A percentile compares a stretch with the other conserved stretches of the same genome.
Conservation (phyloP, 495 filamentous ascomycete species). For the Trichoderma asperelloides region DNA sequence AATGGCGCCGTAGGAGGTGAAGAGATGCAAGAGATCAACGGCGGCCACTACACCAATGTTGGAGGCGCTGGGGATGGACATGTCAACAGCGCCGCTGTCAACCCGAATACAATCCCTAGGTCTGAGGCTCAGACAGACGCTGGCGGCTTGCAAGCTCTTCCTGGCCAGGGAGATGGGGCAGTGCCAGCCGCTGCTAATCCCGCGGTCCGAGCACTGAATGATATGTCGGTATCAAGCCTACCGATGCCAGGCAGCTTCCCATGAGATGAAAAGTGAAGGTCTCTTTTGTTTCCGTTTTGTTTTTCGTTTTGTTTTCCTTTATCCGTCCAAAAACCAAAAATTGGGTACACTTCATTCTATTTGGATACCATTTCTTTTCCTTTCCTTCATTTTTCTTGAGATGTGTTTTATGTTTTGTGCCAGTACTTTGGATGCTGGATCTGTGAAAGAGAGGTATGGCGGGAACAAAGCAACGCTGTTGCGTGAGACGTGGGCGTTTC, state of each 20-base stretch:
- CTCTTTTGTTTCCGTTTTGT: neutral
- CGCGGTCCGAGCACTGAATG: neutral
- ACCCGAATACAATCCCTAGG: neutral
- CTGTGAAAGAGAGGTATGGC: neutral
- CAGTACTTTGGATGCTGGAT: neutral
- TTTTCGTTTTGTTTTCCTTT: neutral
- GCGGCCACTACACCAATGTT: neutral
- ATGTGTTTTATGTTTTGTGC: neutral
- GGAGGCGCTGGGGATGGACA: neutral
- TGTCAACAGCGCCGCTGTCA: neutral
- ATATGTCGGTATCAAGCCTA: neutral
- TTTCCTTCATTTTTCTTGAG: neutral
- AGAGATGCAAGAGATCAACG: neutral
- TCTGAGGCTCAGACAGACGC: neutral
- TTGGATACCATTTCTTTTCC: neutral
- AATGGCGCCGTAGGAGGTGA: neutral
- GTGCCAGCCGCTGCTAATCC: neutral
- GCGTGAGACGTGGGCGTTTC: no score
- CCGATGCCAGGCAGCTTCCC: conserved; percentile 4
- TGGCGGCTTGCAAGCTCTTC: neutral
- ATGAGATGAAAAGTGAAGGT: neutral
- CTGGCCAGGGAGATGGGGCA: neutral
- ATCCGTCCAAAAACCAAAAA: neutral
- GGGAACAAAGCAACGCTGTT: no score
- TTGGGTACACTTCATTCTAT: neutral